Evolutionary conservation across 2,329 filamentous ascomycete species (phyloP).

Genomic region (Cladophialophora bantiana): DNA sequence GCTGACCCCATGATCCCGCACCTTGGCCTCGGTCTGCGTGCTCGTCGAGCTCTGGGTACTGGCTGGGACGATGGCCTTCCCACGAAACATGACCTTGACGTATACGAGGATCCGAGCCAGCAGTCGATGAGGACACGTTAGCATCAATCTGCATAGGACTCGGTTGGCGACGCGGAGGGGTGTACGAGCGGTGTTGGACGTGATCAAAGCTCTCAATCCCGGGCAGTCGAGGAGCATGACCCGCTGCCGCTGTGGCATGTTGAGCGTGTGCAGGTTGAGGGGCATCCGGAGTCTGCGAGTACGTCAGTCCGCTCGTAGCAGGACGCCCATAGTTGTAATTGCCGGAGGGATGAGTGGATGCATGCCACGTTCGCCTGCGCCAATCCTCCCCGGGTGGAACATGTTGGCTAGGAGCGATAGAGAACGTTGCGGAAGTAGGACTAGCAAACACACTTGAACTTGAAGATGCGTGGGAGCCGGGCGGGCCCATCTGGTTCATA

Average conservation of each 20-base stretch:
- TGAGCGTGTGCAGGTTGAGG: constrained; percentile 63
- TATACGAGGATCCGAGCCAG: constrained; percentile 53
- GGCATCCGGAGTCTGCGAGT: constrained; percentile 74
- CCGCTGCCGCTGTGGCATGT: constrained; percentile 56
- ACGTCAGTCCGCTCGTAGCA: constrained; percentile 75
- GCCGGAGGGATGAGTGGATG: constrained; percentile 68
- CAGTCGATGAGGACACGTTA: constrained; percentile 43
- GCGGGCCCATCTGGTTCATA: constrained; percentile 59
- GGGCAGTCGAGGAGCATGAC: constrained; percentile 73
- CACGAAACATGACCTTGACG: constrained; percentile 54
- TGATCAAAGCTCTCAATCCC: constrained; percentile 93
- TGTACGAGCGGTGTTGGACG: constrained; percentile 61
- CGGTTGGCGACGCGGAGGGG: constrained; percentile 68
- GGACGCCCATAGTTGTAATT: constrained; percentile 64
- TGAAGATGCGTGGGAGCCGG: constrained; percentile 64
- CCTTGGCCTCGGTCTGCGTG: constrained; percentile 50
- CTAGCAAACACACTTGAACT: constrained; percentile 68
- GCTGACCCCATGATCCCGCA: constrained; percentile 53
- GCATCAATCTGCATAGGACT: constrained; percentile 81
- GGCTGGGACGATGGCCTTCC: constrained; percentile 49
- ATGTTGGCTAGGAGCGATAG: constrained; percentile 55
- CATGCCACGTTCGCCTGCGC: constrained; percentile 89
- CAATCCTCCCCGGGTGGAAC: constrained; percentile 72
- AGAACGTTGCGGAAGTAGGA: constrained; percentile 70
- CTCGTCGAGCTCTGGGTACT: constrained; percentile 41